Evolutionary conservation across 1,284 basidiomycete genomes (phyloP).

Genomic region (Ceratobasidium theobromae): DNA sequence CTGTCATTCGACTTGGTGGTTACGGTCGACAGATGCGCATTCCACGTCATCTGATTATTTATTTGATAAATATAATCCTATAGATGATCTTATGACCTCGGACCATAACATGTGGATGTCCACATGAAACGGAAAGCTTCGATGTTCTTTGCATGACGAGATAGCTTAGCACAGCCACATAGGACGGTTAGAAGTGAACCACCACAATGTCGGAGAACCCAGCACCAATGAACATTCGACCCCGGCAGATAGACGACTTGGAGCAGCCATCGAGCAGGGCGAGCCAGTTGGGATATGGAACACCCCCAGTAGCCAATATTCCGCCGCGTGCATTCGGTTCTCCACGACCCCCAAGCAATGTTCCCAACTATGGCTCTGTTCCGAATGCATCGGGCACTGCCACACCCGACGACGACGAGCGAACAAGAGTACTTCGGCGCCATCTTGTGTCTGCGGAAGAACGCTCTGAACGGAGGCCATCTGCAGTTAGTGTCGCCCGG

Average conservation of each 20-base stretch:
- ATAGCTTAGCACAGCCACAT: neutral
- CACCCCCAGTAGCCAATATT: conserved; percentile 21
- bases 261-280: neutral
- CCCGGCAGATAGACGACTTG: neutral
- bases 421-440: conserved; percentile 72
- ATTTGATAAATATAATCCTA: too few species aligned
- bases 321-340: conserved; percentile 10
- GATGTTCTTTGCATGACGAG: too few species aligned
- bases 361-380: conserved; percentile 24
- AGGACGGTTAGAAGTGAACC: neutral
- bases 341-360: conserved; percentile 17
- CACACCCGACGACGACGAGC: conserved; percentile 64
- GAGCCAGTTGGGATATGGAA: neutral
- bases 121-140: too few species aligned
- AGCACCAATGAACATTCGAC: neutral
- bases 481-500: conserved; percentile 21
- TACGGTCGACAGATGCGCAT: too few species aligned
- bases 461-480: conserved; percentile 44
- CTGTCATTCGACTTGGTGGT: too few species aligned
- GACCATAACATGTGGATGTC: too few species aligned
- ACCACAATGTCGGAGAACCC: neutral
- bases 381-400: conserved; percentile 18
- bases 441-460: conserved; percentile 80
- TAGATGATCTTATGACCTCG: too few species aligned
- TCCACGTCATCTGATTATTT: too few species aligned